Evolutionary conservation across 73 alveolate species (phyloP).

Genomic region (Halteria grandinella): DNA sequence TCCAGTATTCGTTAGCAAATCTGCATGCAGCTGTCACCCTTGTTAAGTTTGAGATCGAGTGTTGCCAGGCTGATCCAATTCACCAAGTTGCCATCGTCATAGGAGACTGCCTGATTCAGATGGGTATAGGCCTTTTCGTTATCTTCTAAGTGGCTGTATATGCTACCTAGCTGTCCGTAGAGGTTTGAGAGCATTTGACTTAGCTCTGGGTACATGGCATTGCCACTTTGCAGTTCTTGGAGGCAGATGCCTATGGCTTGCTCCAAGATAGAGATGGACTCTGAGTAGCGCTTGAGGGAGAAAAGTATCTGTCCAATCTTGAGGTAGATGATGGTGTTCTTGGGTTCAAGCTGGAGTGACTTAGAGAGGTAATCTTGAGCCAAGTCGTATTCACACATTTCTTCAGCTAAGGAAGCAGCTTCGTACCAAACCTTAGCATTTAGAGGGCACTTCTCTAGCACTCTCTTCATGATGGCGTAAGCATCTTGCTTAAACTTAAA

Average conservation of each 20-base stretch:
- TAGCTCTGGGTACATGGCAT: background rate
- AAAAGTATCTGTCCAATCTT: background rate
- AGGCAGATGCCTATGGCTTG: conserved; percentile 4
- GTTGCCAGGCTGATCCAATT: conserved; percentile 21
- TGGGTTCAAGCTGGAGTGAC: background rate
- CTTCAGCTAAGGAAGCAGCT: conserved; percentile 44
- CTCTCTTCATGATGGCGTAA: conserved; percentile 8
- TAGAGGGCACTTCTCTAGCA: background rate
- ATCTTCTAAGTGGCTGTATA: conserved; percentile 3
- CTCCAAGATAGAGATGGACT: conserved; percentile 17
- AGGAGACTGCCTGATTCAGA: background rate
- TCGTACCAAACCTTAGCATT: conserved; percentile 41
- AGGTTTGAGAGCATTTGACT: background rate
- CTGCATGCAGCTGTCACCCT: conserved; percentile 14
- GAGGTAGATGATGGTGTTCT: conserved; percentile 22
- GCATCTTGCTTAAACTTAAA: conserved; percentile 14
- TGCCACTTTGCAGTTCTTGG: background rate
- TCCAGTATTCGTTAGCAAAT: too few species aligned
- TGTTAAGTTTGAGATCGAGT: conserved; percentile 27
- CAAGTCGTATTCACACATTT: conserved; percentile 26
- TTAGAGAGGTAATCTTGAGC: conserved; percentile 10
- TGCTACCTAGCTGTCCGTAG: conserved; percentile 33
- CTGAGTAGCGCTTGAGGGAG: conserved; percentile 9
- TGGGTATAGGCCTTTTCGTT: conserved; percentile 20
- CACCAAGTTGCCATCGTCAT: conserved; percentile 12